phyloP scores from a whole-genome alignment of 768 basidiomycete species.

The Rhodotorula babjevae region DNA sequence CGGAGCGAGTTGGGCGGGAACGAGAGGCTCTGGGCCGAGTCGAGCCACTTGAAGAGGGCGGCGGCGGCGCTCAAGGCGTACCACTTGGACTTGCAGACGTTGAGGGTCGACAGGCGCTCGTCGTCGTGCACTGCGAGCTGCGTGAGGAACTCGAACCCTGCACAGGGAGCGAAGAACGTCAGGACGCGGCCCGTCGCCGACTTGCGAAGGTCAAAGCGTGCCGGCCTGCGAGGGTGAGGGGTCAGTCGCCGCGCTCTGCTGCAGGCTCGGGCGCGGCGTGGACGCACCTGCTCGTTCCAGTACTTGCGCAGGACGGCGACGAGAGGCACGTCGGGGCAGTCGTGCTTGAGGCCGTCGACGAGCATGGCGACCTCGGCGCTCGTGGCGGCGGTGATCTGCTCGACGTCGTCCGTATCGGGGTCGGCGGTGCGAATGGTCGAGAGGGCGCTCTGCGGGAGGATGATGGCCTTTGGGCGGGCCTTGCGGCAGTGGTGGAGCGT shows the following conservation, averaged over 20 bases:
- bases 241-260: rapidly evolving
- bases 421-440: constrained; percentile 37
- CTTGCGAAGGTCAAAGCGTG: not conserved
- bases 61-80: constrained; percentile 79
- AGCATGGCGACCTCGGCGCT: constrained; percentile 53
- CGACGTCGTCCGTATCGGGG: constrained; percentile 23
- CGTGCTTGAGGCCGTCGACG: constrained; percentile 67
- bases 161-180: not conserved
- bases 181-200: not conserved
- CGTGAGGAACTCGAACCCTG: constrained; percentile 69
- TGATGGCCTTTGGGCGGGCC: constrained; percentile 63
- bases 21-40: constrained; percentile 62
- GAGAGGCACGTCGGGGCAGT: constrained; percentile 63
- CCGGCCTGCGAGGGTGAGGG: not conserved
- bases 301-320: constrained; percentile 71
- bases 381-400: constrained; percentile 36
- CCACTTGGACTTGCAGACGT: constrained; percentile 56
- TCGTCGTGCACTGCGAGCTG: constrained; percentile 51
- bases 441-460: constrained; percentile 68
- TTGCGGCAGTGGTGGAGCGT: constrained; percentile 79
- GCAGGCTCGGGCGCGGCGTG: not conserved
- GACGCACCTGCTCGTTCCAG: constrained; percentile 77
- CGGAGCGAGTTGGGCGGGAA: constrained; percentile 54
- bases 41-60: constrained; percentile 81
- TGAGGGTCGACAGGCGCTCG: constrained; percentile 18